These are phyloP conservation scores for Termitomyces sp. DNA, from an alignment of 1,284 basidiomycete genomes.

Conservation along the genomic window DNA sequence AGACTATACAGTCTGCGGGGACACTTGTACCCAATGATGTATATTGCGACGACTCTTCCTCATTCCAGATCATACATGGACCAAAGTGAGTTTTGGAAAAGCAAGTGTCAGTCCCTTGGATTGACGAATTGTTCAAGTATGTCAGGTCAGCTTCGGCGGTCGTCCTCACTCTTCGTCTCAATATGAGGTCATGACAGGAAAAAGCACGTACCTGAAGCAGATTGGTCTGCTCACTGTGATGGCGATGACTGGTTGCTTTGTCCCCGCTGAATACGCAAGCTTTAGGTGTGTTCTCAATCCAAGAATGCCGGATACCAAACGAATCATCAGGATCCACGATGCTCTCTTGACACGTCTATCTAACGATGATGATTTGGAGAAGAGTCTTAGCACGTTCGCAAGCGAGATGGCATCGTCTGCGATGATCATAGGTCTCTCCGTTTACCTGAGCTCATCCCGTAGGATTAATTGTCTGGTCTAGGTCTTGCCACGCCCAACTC, in stretches of 20 bases:
- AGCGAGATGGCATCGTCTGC: conserved; percentile 87
- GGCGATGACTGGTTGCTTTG: conserved; percentile 87
- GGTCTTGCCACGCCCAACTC: conserved; percentile 72
- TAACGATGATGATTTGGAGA: conserved; percentile 89
- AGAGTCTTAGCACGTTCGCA: conserved; percentile 87
- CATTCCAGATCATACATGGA: conserved; percentile 86
- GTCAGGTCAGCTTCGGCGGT: conserved; percentile 50
- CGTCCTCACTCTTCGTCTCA: background rate
- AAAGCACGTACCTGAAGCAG: conserved; percentile 89
- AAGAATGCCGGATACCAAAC: background rate
- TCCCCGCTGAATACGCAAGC: conserved; percentile 87
- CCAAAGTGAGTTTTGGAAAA: conserved; percentile 60
- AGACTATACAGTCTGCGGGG: conserved; percentile 64
- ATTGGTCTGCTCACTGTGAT: conserved; percentile 80
- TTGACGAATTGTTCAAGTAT: conserved; percentile 47
- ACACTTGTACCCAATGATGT: conserved; percentile 82
- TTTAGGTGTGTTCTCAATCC: conserved; percentile 47
- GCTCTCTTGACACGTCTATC: conserved; percentile 82
- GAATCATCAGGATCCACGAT: conserved; percentile 62
- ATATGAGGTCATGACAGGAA: conserved; percentile 43
- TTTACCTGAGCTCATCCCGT: background rate
- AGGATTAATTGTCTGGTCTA: conserved; percentile 23
- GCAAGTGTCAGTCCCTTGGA: background rate
- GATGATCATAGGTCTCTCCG: conserved; percentile 70
- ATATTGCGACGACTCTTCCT: conserved; percentile 74